Evolutionary conservation across 2,329 filamentous ascomycete genomes (phyloP).

Genomic region (Tympanopsis confertula): DNA sequence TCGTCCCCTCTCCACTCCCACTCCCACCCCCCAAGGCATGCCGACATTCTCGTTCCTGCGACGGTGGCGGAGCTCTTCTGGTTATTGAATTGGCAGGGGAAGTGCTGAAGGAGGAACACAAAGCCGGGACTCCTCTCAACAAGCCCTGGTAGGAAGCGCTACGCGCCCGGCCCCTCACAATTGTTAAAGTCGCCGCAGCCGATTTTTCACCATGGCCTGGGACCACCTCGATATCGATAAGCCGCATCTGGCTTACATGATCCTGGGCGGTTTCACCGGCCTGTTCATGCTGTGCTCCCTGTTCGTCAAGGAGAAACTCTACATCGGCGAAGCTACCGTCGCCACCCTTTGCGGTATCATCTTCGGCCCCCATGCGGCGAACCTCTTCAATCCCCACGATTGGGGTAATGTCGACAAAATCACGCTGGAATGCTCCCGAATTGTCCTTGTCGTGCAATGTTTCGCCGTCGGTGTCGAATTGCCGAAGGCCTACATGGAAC

Average conservation of each 20-base stretch:
- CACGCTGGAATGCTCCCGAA: slow-evolving; percentile 78
- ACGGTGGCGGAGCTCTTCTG: too few relatives aligned
- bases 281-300: slow-evolving; percentile 98
- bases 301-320: slow-evolving; percentile 94
- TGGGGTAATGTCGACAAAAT: slow-evolving; percentile 82
- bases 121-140: too few relatives aligned
- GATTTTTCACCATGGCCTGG: slow-evolving; percentile 68
- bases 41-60: too few relatives aligned
- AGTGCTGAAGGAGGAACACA: too few relatives aligned
- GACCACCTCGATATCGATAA: slow-evolving; percentile 75
- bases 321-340: slow-evolving; percentile 96
- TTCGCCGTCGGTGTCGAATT: slow-evolving; percentile 85
- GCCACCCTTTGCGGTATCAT: slow-evolving; percentile 80
- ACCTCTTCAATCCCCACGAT: slow-evolving; percentile 61
- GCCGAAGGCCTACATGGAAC: slow-evolving; percentile 93
- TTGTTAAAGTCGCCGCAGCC: too few relatives aligned
- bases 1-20: too few relatives aligned
- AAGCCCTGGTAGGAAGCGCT: too few relatives aligned
- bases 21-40: too few relatives aligned
- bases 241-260: slow-evolving; percentile 96
- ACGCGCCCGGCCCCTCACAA: too few relatives aligned
- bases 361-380: slow-evolving; percentile 74
- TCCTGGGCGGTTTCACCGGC: slow-evolving; percentile 91
- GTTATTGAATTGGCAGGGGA: too few relatives aligned
- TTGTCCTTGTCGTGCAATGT: slow-evolving; percentile 83